Percentiles rank a stretch among this genome's conserved stretches.
Evolutionary conservation across 192 early-diverging fungal genomes (phyloP).

Genomic region (Glomus cerebriforme): DNA sequence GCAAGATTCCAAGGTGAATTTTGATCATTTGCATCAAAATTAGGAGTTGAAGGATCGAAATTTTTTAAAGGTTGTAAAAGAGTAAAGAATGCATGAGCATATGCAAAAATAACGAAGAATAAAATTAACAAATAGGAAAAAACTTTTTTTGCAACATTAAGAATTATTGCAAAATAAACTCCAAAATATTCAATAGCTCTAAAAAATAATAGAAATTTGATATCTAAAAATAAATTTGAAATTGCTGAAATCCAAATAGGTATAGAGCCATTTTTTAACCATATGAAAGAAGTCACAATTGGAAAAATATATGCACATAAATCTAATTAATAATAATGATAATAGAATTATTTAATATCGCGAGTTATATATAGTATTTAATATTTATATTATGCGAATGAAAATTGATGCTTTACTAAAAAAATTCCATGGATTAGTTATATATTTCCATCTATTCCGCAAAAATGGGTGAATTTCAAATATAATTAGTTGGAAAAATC

Average conservation of each 20-base stretch:
- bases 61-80: background rate
- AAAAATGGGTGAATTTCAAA: constrained; percentile 2
- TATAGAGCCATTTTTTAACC: background rate
- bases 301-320: background rate
- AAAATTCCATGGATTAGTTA: background rate
- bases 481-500: background rate
- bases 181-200: background rate
- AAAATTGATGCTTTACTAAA: background rate
- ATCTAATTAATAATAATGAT: background rate
- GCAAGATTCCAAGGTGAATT: background rate
- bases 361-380: background rate
- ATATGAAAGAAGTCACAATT: background rate
- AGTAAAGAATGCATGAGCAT: constrained; percentile 6
- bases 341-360: background rate
- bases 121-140: background rate
- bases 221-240: background rate
- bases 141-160: background rate
- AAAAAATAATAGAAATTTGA: background rate
- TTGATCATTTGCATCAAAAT: background rate
- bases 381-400: background rate
- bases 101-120: background rate
- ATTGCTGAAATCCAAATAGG: background rate
- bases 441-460: background rate
- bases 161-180: constrained; percentile 16
- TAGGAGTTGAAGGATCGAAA: background rate